Base-by-base conservation (phyloP, 208 protist genomes). In the Entamoeba invadens region DNA sequence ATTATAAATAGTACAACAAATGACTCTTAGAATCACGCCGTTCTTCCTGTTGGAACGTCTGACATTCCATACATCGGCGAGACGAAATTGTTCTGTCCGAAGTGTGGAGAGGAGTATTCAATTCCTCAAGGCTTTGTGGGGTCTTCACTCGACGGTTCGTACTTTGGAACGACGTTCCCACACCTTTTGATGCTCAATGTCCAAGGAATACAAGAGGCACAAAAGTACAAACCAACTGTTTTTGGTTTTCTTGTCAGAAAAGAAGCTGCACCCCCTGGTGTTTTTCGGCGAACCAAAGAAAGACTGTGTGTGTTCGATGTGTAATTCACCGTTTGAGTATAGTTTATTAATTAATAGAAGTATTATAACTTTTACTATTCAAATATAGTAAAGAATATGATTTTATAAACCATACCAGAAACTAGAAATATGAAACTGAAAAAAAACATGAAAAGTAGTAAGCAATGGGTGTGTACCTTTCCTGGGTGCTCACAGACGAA, bases 81-180 rank as follows among this genome's bases (percentile, higher is more conserved):
- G 46, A 31, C 93, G 18, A 18, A 51, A 44, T 92, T 95, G 18
- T 95, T 47, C 68, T 95, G 94, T 92, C 91, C 87, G 14, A 44
- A 16, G n/a, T 95, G 94, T 51, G 44, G 94, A 47, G 50, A 94
- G 10, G 47, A 94, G 18, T 94, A 94, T 47, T 31, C 12, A 21
- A 18, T 14, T 46, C 35, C 93, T 10, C 2, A n/a, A 38, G 12
- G 14, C 38, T 35, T 16, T 50, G 44, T 45, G 45, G 93, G 42
- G 10, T 77, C 45, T 35, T 6, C 46, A 42, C 45, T 94, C 42
- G 94, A 95, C 45, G 94, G 94, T 46, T 57, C 77, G 2, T 95
- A 93, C 91, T 95, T 94, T 21, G 94, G 94, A 91, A 92, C 72
- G 31, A 95, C 92, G 4, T 95, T 95, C 50, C 93, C 94, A 21